These are phyloP conservation scores for Aspergillus tubingensis DNA, from an alignment of 2,329 filamentous ascomycete genomes.

Conservation along the genomic window DNA sequence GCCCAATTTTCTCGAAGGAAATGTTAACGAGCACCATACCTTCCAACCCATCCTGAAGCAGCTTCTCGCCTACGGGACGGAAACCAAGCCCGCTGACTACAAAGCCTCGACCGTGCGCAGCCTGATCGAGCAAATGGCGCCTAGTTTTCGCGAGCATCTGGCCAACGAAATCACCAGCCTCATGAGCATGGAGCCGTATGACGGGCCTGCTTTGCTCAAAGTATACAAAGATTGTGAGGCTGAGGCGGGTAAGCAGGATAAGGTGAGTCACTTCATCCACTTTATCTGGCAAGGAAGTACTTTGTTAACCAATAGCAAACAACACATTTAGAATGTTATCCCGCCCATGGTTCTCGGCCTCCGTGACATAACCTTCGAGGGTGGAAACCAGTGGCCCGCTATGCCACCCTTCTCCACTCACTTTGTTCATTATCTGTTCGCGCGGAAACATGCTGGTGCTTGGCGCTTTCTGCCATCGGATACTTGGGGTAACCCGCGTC, in stretches of 20 bases:
- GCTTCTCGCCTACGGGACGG: not conserved
- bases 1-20: not conserved
- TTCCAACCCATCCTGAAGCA: slow-evolving; percentile 1
- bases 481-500: slow-evolving; percentile 1
- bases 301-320: not conserved
- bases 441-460: not conserved
- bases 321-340: not conserved
- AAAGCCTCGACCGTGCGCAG: not conserved
- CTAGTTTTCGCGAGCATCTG: slow-evolving; percentile 1
- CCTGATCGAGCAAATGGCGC: not conserved
- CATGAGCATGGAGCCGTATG: not conserved
- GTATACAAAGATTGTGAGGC: slow-evolving; percentile 1
- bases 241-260: slow-evolving; percentile 1
- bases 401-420: not conserved
- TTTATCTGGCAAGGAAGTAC: not conserved
- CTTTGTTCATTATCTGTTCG: slow-evolving; percentile 2
- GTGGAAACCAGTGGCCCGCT: slow-evolving; percentile 5
- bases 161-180: not conserved
- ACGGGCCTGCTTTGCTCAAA: not conserved
- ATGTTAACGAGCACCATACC: not conserved
- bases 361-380: slow-evolving; percentile 6
- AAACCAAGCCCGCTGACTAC: not conserved
- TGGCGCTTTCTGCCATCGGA: slow-evolving; percentile 9
- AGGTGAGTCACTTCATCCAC: not conserved
- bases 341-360: slow-evolving; percentile 3